Evolutionary conservation across 768 basidiomycete genomes (phyloP), one percentile per base, ranked within the genome.

Genomic region (Collybia nuda): DNA sequence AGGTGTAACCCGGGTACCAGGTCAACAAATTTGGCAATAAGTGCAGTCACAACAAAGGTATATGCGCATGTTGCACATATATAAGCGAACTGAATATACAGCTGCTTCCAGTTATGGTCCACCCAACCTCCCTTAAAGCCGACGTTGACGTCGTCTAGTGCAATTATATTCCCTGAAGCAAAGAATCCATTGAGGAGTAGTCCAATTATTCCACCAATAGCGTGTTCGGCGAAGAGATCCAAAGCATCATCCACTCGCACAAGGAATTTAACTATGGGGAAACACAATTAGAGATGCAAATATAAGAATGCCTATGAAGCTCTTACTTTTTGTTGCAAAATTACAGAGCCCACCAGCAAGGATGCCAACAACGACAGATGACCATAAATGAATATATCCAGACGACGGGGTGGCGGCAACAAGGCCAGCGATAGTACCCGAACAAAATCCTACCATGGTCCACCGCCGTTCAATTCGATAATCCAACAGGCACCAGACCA

Each of bases 171-270:
- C 5, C 69, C 68, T 18, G 86, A 81, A 14, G 86, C 92, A 58
- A 94, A 92, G 58, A 94, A 76, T 14, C 70, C 91, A 50, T 88
- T 93, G 56, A 77, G 55, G 42, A 91, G 62, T 14, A 90, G 75
- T 38, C 91, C 93, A 45, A 90, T 68, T 36, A 90, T 81, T 21
- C 92, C 90, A 6, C 91, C 92, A 36, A 95, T 70, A 32, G 87
- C 94, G 73, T 97, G 94, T 60, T 91, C 85, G 15, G 93, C 93
- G 64, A 93, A 95, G 40, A 94, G 79, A 76, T 98, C 94, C 44
- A 97, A 85, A 0, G 92, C 84, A 61, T 96, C 94, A 63, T 97
- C 94, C 48, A 93, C 80, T 15, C 73, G 69, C 47, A 93, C 53
- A 28, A 88, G 60, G 56, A 79, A 78, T 68, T 90, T 90, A 19